Evolutionary conservation across 257 asterid species (phyloP).

Genomic region (Salvia rosmarinus): DNA sequence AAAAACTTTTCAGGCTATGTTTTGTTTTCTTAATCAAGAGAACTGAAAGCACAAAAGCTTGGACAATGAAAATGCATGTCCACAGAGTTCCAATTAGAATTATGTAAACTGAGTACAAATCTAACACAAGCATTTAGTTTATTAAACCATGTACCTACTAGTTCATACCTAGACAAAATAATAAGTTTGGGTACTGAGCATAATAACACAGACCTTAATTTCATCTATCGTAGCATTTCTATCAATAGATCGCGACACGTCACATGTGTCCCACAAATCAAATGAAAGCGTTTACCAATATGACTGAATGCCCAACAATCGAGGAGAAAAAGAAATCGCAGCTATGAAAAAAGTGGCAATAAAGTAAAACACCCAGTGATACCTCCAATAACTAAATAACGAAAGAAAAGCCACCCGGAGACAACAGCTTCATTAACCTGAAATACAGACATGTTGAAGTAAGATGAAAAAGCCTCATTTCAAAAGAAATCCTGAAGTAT

Average conservation of each 20-base stretch:
- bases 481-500: conserved; percentile 18
- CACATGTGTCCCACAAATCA: conserved; percentile 19
- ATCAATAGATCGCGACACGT: conserved; percentile 4
- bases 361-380: conserved; percentile 28
- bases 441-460: conserved; percentile 36
- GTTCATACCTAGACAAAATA: neutral
- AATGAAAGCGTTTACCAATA: conserved; percentile 19
- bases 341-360: conserved; percentile 6
- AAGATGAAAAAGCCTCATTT: conserved; percentile 27
- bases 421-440: conserved; percentile 98
- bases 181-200: conserved; percentile 9
- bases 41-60: conserved; percentile 8
- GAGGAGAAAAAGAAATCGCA: neutral
- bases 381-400: conserved; percentile 98
- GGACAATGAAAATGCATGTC: neutral
- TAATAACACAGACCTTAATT: neutral
- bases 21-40: too few relatives aligned
- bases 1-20: neutral
- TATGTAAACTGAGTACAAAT: neutral
- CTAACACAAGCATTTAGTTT: neutral
- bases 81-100: neutral
- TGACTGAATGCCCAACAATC: conserved; percentile 21
- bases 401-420: conserved; percentile 95
- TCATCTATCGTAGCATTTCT: conserved; percentile 18
- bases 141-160: neutral